Conservation (phyloP, 2,329 filamentous ascomycete genomes). For the Sclerotinia nivalis region DNA sequence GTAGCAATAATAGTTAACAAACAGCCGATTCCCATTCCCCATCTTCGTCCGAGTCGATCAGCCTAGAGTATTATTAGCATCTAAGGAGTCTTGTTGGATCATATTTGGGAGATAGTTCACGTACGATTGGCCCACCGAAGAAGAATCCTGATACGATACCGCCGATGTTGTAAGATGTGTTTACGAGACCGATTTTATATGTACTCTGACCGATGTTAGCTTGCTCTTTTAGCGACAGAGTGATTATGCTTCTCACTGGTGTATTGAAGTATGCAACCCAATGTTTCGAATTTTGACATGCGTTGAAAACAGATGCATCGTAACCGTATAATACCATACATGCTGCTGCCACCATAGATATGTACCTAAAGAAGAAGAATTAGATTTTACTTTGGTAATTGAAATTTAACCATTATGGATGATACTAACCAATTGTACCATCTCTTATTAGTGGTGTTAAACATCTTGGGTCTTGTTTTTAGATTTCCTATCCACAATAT, state of each 20-base stretch:
- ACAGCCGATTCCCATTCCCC: constrained; percentile 66
- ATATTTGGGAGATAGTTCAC: background rate
- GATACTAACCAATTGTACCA: constrained; percentile 23
- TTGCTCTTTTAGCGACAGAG: too few species aligned
- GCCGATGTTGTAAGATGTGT: constrained; percentile 70
- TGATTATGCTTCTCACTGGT: constrained; percentile 23
- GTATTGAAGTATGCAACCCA: constrained; percentile 65
- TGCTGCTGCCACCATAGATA: constrained; percentile 66
- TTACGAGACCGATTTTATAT: constrained; percentile 57
- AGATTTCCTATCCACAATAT: background rate
- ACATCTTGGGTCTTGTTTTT: constrained; percentile 1
- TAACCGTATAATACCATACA: constrained; percentile 79
- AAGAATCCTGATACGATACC: constrained; percentile 70
- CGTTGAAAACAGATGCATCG: constrained; percentile 73
- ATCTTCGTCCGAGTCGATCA: constrained; percentile 61
- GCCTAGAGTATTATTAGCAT: constrained; percentile 39
- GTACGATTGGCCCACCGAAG: constrained; percentile 56
- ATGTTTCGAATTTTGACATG: constrained; percentile 65
- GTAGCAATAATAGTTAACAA: constrained; percentile 66
- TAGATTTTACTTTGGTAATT: background rate
- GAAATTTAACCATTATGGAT: background rate
- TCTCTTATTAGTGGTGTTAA: constrained; percentile 17
- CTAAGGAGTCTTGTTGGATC: too few species aligned
- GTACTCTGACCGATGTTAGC: constrained; percentile 25
- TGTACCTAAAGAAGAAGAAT: constrained; percentile 52